Evolutionary conservation across 2,329 filamentous ascomycete genomes (phyloP).

Genomic region (Hypomyces rosellus): DNA sequence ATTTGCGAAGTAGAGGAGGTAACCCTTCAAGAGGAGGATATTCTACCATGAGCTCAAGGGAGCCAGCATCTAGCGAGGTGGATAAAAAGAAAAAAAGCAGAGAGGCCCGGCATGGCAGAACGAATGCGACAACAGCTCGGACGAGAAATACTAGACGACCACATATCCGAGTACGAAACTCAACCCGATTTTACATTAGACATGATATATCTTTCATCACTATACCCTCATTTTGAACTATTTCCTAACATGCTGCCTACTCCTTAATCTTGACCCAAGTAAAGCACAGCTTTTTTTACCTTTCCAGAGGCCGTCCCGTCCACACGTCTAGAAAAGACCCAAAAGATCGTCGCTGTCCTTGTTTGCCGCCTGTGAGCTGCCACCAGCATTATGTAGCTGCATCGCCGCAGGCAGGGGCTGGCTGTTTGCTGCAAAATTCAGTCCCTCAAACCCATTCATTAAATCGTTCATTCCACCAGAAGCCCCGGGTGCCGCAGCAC

Average conservation of each 20-base stretch:
- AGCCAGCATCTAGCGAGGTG: background rate
- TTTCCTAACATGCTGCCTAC: background rate
- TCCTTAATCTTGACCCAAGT: background rate
- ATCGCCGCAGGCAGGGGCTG: slow-evolving; percentile 60
- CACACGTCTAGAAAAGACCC: slow-evolving; percentile 31
- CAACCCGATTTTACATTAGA: background rate
- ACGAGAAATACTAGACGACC: background rate
- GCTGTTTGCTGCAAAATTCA: slow-evolving; percentile 63
- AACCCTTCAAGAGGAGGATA: background rate
- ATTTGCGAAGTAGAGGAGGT: background rate
- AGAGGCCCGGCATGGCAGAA: background rate
- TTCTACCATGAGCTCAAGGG: slow-evolving; percentile 1
- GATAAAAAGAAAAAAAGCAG: background rate
- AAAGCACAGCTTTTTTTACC: background rate
- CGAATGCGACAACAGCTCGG: background rate
- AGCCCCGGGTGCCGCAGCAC: slow-evolving; percentile 31
- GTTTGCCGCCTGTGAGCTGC: slow-evolving; percentile 38
- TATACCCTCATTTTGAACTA: slow-evolving; percentile 7
- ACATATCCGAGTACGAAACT: background rate
- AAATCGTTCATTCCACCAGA: slow-evolving; percentile 72
- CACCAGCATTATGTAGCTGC: slow-evolving; percentile 41
- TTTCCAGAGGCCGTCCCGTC: background rate
- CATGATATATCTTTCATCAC: slow-evolving; percentile 5
- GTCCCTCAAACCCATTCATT: slow-evolving; percentile 78
- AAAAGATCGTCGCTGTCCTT: slow-evolving; percentile 57